Conservation (phyloP, 345 rosid species). For the Geranium brycei region DNA sequence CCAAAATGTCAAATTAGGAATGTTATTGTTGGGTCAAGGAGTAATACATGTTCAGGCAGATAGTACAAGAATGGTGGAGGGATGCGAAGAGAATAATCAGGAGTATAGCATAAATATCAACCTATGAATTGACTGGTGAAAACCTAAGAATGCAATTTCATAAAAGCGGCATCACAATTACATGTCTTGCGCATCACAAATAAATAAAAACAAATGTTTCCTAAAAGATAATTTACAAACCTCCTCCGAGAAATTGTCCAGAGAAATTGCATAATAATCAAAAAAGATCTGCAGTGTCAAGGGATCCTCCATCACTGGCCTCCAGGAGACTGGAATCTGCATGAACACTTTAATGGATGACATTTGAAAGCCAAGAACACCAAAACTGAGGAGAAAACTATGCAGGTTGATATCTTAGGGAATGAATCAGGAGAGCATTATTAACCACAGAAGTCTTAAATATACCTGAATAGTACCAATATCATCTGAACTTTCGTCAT, state of each 20-base stretch:
- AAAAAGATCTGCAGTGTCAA: conserved; percentile 84
- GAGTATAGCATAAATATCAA: neutral
- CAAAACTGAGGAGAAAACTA: conserved; percentile 2
- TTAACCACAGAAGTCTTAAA: neutral
- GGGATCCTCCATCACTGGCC: conserved; percentile 77
- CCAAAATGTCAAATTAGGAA: no score
- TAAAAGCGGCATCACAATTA: neutral
- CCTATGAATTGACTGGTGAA: neutral
- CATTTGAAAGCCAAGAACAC: conserved; percentile 2
- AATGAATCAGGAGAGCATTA: conserved; percentile 1
- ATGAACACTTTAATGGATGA: conserved; percentile 7
- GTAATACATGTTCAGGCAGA: no score
- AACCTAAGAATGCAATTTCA: no score
- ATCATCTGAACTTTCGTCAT: conserved; percentile 97
- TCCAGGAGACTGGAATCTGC: conserved; percentile 88
- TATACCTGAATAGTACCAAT: conserved; percentile 96
- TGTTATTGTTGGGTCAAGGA: neutral
- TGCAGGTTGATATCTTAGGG: neutral
- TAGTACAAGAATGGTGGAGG: neutral
- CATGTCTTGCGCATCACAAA: neutral
- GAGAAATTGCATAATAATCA: conserved; percentile 86
- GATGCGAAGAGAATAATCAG: neutral
- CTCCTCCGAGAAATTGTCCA: conserved; percentile 53
- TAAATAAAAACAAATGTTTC: neutral
- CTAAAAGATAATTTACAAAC: conserved; percentile 21